A percentile compares a stretch with the other conserved stretches of the same genome.
phyloP scores from a whole-genome alignment of 2,329 filamentous ascomycete species.

The Aspergillus piperis region DNA sequence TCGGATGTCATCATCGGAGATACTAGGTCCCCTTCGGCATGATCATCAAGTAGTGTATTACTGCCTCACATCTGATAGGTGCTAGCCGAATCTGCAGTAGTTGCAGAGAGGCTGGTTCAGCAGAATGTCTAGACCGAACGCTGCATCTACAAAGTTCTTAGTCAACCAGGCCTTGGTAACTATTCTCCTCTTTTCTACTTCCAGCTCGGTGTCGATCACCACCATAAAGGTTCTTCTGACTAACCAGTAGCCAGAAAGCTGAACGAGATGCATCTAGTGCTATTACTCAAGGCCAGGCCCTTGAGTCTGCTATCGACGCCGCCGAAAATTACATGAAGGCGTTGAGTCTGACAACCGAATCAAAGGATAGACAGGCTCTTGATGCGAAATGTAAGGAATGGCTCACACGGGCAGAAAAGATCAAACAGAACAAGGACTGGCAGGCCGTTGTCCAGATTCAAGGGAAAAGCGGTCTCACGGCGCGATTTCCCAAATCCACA shows the following conservation, averaged over 20 bases:
- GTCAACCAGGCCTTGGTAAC: constrained; percentile 35
- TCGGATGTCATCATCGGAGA: constrained; percentile 1
- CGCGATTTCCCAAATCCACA: constrained; percentile 54
- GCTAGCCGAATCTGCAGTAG: not conserved
- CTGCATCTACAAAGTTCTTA: constrained; percentile 28
- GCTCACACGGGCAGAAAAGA: constrained; percentile 70
- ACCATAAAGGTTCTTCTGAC: constrained; percentile 11
- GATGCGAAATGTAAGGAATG: constrained; percentile 69
- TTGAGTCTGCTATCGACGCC: constrained; percentile 73
- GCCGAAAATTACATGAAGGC: constrained; percentile 82
- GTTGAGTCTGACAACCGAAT: constrained; percentile 60
- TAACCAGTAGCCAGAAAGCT: constrained; percentile 50
- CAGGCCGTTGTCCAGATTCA: constrained; percentile 23
- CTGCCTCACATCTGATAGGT: not conserved
- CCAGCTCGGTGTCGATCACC: not conserved
- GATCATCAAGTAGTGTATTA: not conserved
- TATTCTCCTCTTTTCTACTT: constrained; percentile 12
- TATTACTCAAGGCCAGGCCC: constrained; percentile 62
- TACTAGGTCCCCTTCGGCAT: not conserved
- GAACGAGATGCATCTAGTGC: constrained; percentile 56
- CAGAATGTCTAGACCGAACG: constrained; percentile 34
- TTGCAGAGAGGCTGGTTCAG: not conserved
- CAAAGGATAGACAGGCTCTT: constrained; percentile 67
- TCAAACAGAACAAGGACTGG: constrained; percentile 59
- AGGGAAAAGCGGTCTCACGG: constrained; percentile 31